Conservation (phyloP, 2,329 filamentous ascomycete species). For the Cladosporium sp. region DNA sequence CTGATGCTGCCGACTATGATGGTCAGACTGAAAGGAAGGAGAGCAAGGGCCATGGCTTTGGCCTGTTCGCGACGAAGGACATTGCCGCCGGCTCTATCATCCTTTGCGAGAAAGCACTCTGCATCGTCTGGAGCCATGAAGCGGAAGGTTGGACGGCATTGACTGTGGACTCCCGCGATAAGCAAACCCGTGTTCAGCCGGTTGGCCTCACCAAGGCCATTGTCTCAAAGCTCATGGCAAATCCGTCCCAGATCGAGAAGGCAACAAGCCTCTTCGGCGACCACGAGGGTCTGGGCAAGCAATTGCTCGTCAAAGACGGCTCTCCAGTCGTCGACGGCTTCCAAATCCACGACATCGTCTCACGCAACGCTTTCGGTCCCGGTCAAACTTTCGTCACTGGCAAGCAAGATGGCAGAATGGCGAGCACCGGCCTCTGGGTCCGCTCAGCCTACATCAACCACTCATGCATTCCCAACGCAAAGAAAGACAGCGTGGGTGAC, state of each 20-base stretch:
- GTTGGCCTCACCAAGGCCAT: conserved; percentile 27
- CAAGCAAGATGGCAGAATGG: conserved; percentile 10
- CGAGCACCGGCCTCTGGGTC: conserved; percentile 36
- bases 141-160: conserved; percentile 38
- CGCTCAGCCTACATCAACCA: conserved; percentile 41
- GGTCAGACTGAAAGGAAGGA: conserved; percentile 30
- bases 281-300: conserved; percentile 12
- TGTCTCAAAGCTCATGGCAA: conserved; percentile 38
- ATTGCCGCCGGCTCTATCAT: conserved; percentile 39
- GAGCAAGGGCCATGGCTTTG: conserved; percentile 35
- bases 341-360: conserved; percentile 36
- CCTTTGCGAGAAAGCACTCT: conserved; percentile 40
- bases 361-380: conserved; percentile 35
- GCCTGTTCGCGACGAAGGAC: conserved; percentile 38
- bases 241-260: conserved; percentile 31
- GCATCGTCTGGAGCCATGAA: conserved; percentile 26
- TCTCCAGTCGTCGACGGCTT: conserved; percentile 36
- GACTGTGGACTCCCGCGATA: conserved; percentile 35
- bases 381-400: conserved; percentile 17
- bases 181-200: conserved; percentile 18
- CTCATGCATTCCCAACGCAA: conserved; percentile 36
- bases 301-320: conserved; percentile 29
- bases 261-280: conserved; percentile 18
- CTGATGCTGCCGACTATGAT: conserved; percentile 35
- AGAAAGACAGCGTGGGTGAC: conserved; percentile 38